Percentiles rank a stretch among this genome's conserved stretches.
phyloP scores from a whole-genome alignment of 164 flowering plant species.

The Kalanchoe fedtschenkoi region DNA sequence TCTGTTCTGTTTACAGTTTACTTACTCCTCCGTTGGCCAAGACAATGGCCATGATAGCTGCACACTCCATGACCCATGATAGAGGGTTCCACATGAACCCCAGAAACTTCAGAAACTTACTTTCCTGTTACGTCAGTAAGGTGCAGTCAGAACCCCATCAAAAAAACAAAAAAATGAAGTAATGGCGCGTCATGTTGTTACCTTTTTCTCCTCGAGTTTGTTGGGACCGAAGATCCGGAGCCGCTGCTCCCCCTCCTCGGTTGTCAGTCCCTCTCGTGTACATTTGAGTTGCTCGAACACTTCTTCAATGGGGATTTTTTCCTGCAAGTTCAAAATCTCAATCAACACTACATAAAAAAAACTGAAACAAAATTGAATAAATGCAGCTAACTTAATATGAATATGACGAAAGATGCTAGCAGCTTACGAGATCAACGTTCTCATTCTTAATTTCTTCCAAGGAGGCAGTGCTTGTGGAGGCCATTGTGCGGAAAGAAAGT shows the following conservation, averaged over 20 bases:
- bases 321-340: constrained; percentile 21
- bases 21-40: constrained; percentile 80
- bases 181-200: background rate
- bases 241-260: constrained; percentile 50
- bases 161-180: background rate
- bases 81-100: constrained; percentile 94
- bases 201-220: constrained; percentile 74
- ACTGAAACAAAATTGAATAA: background rate
- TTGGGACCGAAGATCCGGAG: constrained; percentile 65
- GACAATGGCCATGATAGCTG: constrained; percentile 81
- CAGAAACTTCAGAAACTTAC: constrained; percentile 65
- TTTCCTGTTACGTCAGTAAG: constrained; percentile 19
- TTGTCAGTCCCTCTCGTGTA: constrained; percentile 43
- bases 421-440: constrained; percentile 41
- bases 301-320: constrained; percentile 57
- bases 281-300: constrained; percentile 65
- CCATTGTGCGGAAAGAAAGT: background rate
- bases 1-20: background rate
- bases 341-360: background rate
- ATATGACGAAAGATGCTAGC: background rate
- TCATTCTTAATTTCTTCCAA: constrained; percentile 48
- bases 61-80: constrained; percentile 87
- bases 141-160: background rate
- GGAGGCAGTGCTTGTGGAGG: constrained; percentile 12
- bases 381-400: background rate